Evolutionary conservation across 2,329 filamentous ascomycete species (phyloP).

Genomic region (Colletotrichum echinochloae): DNA sequence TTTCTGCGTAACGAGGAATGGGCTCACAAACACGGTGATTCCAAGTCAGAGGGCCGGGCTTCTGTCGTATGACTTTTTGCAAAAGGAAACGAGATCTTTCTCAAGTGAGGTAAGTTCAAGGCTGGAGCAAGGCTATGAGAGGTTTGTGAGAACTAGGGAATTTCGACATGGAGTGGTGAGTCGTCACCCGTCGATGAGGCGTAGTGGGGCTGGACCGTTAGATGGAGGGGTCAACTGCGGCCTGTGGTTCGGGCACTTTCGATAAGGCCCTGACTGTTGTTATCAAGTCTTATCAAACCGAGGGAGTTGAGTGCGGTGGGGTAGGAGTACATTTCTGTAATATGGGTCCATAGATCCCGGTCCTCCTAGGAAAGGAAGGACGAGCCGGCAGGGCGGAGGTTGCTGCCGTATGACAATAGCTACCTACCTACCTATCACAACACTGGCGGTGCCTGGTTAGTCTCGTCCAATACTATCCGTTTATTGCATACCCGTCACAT

Average conservation of each 20-base stretch:
- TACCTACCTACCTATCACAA: too few species aligned
- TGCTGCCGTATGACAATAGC: slow-evolving; percentile 17
- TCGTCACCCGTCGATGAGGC: slow-evolving; percentile 29
- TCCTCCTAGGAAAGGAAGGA: not conserved
- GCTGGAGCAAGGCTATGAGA: not conserved
- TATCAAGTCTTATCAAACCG: too few species aligned
- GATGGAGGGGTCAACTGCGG: slow-evolving; percentile 31
- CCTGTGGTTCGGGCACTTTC: slow-evolving; percentile 27
- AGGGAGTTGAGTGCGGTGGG: not conserved
- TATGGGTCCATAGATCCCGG: slow-evolving; percentile 7
- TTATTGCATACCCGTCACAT: not conserved
- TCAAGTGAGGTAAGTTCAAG: not conserved
- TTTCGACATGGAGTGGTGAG: slow-evolving; percentile 20
- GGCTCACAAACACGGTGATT: not conserved
- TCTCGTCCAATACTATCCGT: slow-evolving; percentile 9
- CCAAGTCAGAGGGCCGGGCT: not conserved
- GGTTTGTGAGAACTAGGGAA: not conserved
- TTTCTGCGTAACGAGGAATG: not conserved
- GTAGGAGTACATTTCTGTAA: not conserved
- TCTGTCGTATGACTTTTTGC: not conserved
- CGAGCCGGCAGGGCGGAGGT: slow-evolving; percentile 9
- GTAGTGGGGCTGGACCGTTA: slow-evolving; percentile 19
- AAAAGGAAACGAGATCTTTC: not conserved
- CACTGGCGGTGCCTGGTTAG: not conserved
- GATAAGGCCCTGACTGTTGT: slow-evolving; percentile 29